Evolutionary conservation across 2,329 filamentous ascomycete species (phyloP).

Genomic region (Trichophyton schoenleinii): DNA sequence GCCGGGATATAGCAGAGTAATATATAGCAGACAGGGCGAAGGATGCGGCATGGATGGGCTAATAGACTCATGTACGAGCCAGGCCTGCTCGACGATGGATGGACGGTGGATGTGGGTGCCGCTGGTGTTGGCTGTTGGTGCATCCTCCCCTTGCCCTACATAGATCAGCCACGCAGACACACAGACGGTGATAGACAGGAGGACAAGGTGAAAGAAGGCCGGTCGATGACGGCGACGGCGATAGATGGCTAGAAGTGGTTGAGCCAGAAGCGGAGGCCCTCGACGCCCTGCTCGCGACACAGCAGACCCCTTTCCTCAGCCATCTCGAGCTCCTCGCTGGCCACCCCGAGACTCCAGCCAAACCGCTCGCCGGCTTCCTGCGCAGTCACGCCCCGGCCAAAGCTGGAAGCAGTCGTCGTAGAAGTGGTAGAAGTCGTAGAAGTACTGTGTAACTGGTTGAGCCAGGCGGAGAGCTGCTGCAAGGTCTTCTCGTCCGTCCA

Average conservation of each 20-base stretch:
- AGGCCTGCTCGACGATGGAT: too few species aligned
- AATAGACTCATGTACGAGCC: too few species aligned
- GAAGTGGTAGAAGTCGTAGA: slow-evolving; percentile 44
- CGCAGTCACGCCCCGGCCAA: slow-evolving; percentile 76
- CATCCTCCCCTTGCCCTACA: too few species aligned
- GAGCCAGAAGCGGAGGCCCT: slow-evolving; percentile 87
- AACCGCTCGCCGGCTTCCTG: slow-evolving; percentile 82
- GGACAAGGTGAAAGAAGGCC: too few species aligned
- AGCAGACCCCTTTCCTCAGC: slow-evolving; percentile 79
- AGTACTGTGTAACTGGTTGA: slow-evolving; percentile 54
- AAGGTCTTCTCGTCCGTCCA: slow-evolving; percentile 86
- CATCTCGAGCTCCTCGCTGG: slow-evolving; percentile 92
- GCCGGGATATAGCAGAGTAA: too few species aligned
- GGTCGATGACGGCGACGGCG: too few species aligned
- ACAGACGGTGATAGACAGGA: not conserved
- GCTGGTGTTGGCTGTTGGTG: too few species aligned
- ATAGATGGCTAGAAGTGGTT: slow-evolving; percentile 41
- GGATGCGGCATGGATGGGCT: too few species aligned
- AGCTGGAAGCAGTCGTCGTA: slow-evolving; percentile 30
- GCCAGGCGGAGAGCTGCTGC: slow-evolving; percentile 60
- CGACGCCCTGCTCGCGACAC: slow-evolving; percentile 82
- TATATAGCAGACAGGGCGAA: too few species aligned
- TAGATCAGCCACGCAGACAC: not conserved
- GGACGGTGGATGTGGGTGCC: too few species aligned
- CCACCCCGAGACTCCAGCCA: slow-evolving; percentile 94